phyloP scores from a whole-genome alignment of 73 alveolate species.

The Paramecium pentaurelia region DNA sequence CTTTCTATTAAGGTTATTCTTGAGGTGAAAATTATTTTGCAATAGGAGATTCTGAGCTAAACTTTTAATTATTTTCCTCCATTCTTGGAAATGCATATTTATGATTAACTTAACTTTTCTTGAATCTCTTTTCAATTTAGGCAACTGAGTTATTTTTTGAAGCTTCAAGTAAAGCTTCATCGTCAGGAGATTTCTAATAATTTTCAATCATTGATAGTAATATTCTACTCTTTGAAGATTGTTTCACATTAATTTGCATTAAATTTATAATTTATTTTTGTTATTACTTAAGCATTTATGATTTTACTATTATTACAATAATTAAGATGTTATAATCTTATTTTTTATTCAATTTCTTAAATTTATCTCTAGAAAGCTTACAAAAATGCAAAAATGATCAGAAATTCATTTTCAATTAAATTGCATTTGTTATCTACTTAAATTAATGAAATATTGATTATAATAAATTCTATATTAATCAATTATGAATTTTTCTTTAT shows the following conservation, averaged over 20 bases:
- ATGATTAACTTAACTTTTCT: neutral
- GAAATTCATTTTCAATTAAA: neutral
- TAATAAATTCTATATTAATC: neutral
- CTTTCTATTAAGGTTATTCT: neutral
- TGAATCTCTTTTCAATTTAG: constrained; percentile 2
- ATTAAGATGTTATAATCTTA: neutral
- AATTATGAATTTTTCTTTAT: too few relatives aligned
- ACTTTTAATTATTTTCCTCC: neutral
- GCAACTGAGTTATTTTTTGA: neutral
- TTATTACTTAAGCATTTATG: neutral
- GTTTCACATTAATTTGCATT: neutral
- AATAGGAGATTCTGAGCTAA: neutral
- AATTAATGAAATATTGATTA: neutral
- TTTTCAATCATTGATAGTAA: neutral
- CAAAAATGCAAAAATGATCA: neutral
- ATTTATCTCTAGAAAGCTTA: neutral
- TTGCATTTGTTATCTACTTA: neutral
- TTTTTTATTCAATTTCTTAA: neutral
- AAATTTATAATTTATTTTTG: neutral
- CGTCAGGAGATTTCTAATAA: neutral
- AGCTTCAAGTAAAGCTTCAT: neutral
- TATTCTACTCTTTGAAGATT: constrained; percentile 33
- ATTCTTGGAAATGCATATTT: constrained; percentile 14
- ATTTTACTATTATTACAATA: too few relatives aligned
- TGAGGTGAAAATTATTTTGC: neutral